Evolutionary conservation across 2,329 filamentous ascomycete genomes (phyloP).

Genomic region (Calonectria pseudoreteaudii): DNA sequence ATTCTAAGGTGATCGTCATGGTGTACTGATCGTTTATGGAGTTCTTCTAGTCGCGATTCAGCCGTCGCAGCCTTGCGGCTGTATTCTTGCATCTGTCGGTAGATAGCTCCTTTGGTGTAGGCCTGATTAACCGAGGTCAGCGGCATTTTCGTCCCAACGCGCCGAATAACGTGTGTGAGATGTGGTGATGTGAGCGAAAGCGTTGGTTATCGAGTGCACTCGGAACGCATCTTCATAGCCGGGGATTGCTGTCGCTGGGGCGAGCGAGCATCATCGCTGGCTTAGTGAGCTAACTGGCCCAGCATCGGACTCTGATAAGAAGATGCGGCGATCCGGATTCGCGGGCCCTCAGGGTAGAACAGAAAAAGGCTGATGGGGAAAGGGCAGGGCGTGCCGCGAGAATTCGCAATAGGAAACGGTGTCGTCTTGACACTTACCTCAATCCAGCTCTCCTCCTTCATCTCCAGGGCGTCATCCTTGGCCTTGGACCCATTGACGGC

Average conservation of each 20-base stretch:
- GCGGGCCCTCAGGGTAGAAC: conserved; percentile 24
- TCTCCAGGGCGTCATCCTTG: conserved; percentile 66
- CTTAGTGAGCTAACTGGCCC: conserved; percentile 51
- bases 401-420: conserved; percentile 37
- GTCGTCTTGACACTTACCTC: conserved; percentile 69
- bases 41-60: conserved; percentile 83
- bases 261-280: conserved; percentile 50
- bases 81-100: conserved; percentile 97
- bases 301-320: conserved; percentile 44
- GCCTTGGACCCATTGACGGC: conserved; percentile 82
- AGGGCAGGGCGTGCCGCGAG: conserved; percentile 25
- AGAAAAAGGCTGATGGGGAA: conserved; percentile 19
- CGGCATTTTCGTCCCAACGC: conserved; percentile 32
- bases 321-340: conserved; percentile 40
- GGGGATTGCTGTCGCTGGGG: conserved; percentile 46
- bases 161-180: conserved; percentile 37
- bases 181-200: conserved; percentile 32
- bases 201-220: conserved; percentile 36
- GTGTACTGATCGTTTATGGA: conserved; percentile 81
- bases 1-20: conserved; percentile 94
- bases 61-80: conserved; percentile 88
- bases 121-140: conserved; percentile 46
- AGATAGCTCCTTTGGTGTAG: conserved; percentile 87
- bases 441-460: conserved; percentile 71
- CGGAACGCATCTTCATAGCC: conserved; percentile 39